Evolutionary conservation across 1,284 basidiomycete genomes (phyloP).

Genomic region (Ustilago cynodontis): DNA sequence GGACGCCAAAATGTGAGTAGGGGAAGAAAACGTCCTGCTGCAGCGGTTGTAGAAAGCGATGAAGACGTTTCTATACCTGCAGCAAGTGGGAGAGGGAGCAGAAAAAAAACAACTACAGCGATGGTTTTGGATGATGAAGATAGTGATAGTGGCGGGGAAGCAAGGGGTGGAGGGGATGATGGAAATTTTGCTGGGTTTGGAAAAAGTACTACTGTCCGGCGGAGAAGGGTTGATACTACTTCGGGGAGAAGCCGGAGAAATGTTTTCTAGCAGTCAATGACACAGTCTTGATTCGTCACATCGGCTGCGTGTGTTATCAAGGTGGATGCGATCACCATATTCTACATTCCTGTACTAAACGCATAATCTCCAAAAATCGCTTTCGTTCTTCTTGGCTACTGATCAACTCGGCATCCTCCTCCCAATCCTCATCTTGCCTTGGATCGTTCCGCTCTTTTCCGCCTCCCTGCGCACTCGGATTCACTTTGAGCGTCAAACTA

Average conservation of each 20-base stretch:
- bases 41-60: slow-evolving; percentile 29
- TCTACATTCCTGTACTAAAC: slow-evolving; percentile 74
- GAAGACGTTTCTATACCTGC: slow-evolving; percentile 14
- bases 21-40: slow-evolving; percentile 22
- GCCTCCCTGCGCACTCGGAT: too few relatives aligned
- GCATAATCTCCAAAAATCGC: slow-evolving; percentile 79
- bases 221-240: slow-evolving; percentile 21
- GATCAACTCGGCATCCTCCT: slow-evolving; percentile 24
- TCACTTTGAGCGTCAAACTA: slow-evolving; percentile 39
- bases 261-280: slow-evolving; percentile 16
- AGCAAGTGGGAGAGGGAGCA: slow-evolving; percentile 2
- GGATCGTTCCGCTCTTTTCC: too few relatives aligned
- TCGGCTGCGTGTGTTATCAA: too few relatives aligned
- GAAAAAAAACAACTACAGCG: neutral
- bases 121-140: slow-evolving; percentile 26
- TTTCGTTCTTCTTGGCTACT: slow-evolving; percentile 76
- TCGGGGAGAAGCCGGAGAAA: slow-evolving; percentile 9
- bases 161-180: slow-evolving; percentile 25
- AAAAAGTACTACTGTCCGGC: slow-evolving; percentile 24
- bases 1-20: slow-evolving; percentile 18
- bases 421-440: neutral
- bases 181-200: slow-evolving; percentile 55
- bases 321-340: slow-evolving; percentile 36
- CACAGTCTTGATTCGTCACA: too few relatives aligned
- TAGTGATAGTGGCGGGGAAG: slow-evolving; percentile 5